These are phyloP conservation scores for Gloeophyllum trabeum DNA, from an alignment of 768 basidiomycete species.

Conservation along the genomic window DNA sequence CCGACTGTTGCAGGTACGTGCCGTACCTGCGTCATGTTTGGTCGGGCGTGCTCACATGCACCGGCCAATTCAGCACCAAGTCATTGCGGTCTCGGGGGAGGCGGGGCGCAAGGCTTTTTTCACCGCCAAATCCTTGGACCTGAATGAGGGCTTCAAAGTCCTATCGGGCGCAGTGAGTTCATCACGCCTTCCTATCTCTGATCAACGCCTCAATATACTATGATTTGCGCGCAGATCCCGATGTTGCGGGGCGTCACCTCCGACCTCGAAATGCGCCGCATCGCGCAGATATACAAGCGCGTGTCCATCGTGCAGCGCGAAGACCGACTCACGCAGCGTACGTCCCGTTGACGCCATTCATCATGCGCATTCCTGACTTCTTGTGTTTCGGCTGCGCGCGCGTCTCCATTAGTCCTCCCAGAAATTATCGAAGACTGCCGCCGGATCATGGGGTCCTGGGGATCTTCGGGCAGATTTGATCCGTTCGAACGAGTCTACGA, in stretches of 20 bases:
- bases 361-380: slow-evolving; percentile 2
- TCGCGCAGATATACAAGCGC: slow-evolving; percentile 63
- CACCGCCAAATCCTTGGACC: slow-evolving; percentile 56
- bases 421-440: slow-evolving; percentile 54
- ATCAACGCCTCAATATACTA: not conserved
- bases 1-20: slow-evolving; percentile 51
- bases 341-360: slow-evolving; percentile 15
- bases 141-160: slow-evolving; percentile 72
- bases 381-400: too few species aligned
- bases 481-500: slow-evolving; percentile 65
- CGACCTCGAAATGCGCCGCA: slow-evolving; percentile 47
- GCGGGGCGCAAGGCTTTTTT: slow-evolving; percentile 60
- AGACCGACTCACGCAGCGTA: slow-evolving; percentile 48
- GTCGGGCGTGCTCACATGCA: not conserved
- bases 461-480: slow-evolving; percentile 50
- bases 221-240: slow-evolving; percentile 43
- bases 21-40: not conserved
- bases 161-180: slow-evolving; percentile 64
- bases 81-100: slow-evolving; percentile 70
- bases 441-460: slow-evolving; percentile 54
- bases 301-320: slow-evolving; percentile 52
- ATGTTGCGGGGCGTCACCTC: slow-evolving; percentile 69
- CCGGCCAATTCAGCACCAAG: slow-evolving; percentile 38
- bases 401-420: slow-evolving; percentile 41
- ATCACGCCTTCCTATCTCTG: not conserved